Percentiles rank a stretch among this genome's conserved stretches.
Evolutionary conservation across 2,329 filamentous ascomycete genomes (phyloP).

Genomic region (Penicillium crustosum): DNA sequence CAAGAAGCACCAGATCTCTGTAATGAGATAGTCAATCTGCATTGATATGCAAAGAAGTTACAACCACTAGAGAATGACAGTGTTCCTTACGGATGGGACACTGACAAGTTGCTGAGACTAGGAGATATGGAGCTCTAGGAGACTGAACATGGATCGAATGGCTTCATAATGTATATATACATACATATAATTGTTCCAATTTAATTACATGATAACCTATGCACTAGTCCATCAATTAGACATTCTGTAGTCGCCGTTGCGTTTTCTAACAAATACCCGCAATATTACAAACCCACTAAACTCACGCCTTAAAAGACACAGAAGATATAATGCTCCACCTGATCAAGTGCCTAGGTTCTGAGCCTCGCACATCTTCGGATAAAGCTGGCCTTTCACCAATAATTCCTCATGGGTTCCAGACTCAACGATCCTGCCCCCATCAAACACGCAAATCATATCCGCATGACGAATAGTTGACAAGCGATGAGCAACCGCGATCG

Average conservation of each 20-base stretch:
- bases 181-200: background rate
- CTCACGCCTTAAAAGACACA: background rate
- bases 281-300: background rate
- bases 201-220: background rate
- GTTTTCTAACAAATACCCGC: background rate
- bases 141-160: background rate
- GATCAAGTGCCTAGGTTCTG: slow-evolving; percentile 7
- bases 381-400: slow-evolving; percentile 36
- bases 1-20: background rate
- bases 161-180: background rate
- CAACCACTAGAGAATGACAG: background rate
- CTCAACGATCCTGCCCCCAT: slow-evolving; percentile 43
- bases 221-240: background rate
- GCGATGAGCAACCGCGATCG: slow-evolving; percentile 31
- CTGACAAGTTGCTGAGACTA: no score
- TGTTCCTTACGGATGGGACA: no score
- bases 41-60: background rate
- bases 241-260: background rate
- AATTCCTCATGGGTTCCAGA: slow-evolving; percentile 43
- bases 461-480: slow-evolving; percentile 48
- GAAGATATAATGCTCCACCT: background rate
- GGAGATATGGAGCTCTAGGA: background rate
- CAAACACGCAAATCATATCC: slow-evolving; percentile 71
- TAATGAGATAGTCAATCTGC: background rate
- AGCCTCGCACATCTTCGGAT: slow-evolving; percentile 43